These are phyloP conservation scores for Termitomyces sp. DNA, from an alignment of 768 basidiomycete genomes.

Conservation along the genomic window DNA sequence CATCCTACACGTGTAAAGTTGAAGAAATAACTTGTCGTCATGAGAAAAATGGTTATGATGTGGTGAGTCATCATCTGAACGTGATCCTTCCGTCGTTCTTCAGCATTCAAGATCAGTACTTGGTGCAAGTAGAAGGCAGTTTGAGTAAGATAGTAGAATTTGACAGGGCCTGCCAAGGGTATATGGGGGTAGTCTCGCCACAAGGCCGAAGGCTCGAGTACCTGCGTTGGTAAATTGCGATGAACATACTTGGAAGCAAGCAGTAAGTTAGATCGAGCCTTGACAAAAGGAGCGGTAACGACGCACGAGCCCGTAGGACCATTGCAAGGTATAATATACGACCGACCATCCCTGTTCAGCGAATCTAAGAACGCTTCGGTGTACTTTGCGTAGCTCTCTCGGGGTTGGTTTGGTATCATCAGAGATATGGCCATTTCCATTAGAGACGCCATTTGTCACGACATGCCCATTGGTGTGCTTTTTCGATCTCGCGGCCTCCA, in stretches of 20 bases:
- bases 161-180: conserved; percentile 73
- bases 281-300: conserved; percentile 9
- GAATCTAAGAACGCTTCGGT: conserved; percentile 77
- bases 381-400: conserved; percentile 54
- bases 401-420: conserved; percentile 16
- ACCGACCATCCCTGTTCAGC: conserved; percentile 94
- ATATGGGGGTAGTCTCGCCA: conserved; percentile 84
- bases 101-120: conserved; percentile 87
- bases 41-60: conserved; percentile 77
- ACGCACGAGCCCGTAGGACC: conserved; percentile 79
- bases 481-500: conserved; percentile 14
- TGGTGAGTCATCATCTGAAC: conserved; percentile 97
- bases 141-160: conserved; percentile 86
- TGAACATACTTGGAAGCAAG: conserved; percentile 69
- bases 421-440: conserved; percentile 23
- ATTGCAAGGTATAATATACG: conserved; percentile 74
- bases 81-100: conserved; percentile 89
- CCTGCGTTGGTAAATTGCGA: conserved; percentile 55
- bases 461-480: conserved; percentile 20
- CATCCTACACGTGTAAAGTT: conserved; percentile 89
- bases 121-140: conserved; percentile 90
- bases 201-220: conserved; percentile 57
- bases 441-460: conserved; percentile 22
- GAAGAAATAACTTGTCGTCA: conserved; percentile 70
- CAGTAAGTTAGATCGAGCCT: neutral